phyloP scores from a whole-genome alignment of 2,329 filamentous ascomycete genomes.

The Epichloe baconii region DNA sequence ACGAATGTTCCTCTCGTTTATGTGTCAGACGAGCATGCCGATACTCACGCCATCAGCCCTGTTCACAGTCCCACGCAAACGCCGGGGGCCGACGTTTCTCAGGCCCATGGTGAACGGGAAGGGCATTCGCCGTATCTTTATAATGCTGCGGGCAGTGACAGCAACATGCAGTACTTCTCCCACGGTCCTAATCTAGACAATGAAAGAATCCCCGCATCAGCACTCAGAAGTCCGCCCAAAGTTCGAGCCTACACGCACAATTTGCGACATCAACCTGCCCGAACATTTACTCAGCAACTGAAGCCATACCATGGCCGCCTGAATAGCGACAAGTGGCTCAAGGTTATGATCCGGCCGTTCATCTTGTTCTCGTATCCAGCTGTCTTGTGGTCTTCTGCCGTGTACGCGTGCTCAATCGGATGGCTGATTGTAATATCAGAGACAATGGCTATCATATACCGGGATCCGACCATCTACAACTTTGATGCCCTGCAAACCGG shows the following conservation, averaged over 20 bases:
- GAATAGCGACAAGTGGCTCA: conserved; percentile 64
- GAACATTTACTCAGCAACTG: conserved; percentile 63
- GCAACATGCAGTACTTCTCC: conserved; percentile 13
- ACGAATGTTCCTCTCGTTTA: conserved; percentile 5
- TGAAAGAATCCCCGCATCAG: conserved; percentile 27
- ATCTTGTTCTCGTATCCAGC: conserved; percentile 79
- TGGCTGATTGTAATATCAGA: conserved; percentile 96
- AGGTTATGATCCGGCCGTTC: conserved; percentile 66
- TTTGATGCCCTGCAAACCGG: conserved; percentile 73
- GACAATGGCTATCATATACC: conserved; percentile 69
- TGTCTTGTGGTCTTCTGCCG: conserved; percentile 73
- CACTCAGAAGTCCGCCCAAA: conserved; percentile 20
- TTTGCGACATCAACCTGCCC: conserved; percentile 52
- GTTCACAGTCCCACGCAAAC: conserved; percentile 2
- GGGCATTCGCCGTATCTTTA: conserved; percentile 3
- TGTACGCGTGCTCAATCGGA: conserved; percentile 80
- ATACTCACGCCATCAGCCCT: conserved; percentile 1
- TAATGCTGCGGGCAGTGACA: conserved; percentile 9
- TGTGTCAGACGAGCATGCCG: conserved; percentile 1
- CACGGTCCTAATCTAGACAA: conserved; percentile 24
- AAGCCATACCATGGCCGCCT: conserved; percentile 68
- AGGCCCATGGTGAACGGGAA: not conserved
- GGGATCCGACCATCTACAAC: conserved; percentile 55
- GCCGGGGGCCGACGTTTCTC: not conserved
- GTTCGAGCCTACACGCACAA: conserved; percentile 53